Evolutionary conservation across 352 stramenopile species (phyloP), one percentile per base, ranked within the genome.

Genomic region (Plasmopara muralis): DNA sequence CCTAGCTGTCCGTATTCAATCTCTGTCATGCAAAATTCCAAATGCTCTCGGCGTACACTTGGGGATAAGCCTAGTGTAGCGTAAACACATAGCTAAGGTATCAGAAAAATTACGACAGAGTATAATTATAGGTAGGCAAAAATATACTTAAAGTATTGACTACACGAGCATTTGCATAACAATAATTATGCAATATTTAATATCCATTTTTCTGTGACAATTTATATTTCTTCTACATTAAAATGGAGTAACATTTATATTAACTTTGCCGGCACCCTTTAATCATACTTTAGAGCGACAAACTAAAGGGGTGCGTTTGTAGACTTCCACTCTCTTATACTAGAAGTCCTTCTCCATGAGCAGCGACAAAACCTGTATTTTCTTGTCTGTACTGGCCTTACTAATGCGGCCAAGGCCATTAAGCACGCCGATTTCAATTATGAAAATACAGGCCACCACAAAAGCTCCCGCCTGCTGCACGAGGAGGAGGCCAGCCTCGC

Each of bases 401-500:
- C 69, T 57, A 40, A 68, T 74, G 28, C 76, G 75, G 30, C 52
- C 65, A 41, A 76, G 78, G 44, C 81, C 78, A 30, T 77, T 57
- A 13, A 92, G 66, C 38, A 68, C 70, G 12, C 50, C 51, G 49
- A 99, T 86, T 80, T 98, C 94, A 25, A 99, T 92, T n/a, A 98
- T 88, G 62, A 96, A 98, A 5, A 95, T 74, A 66, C 84, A 96
- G 61, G 96, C 90, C 2, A 89, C 83, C 20, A 98, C 85, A 29
- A 66, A 79, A 28, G 83, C 89, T 25, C 83, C 86, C n/a, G 78
- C 74, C 54, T 86, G 75, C 62, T 95, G 85, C 50, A 96, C 81
- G 34, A 97, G 77, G 35, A 87, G 83, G 43, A 96, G 78, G 14
- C 78, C 85, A 13, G 88, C 88, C 48, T 87, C 73, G 20, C 97